Conservation (phyloP, 805 yeast species). For the Kluyveromyces dobzhanskii region DNA sequence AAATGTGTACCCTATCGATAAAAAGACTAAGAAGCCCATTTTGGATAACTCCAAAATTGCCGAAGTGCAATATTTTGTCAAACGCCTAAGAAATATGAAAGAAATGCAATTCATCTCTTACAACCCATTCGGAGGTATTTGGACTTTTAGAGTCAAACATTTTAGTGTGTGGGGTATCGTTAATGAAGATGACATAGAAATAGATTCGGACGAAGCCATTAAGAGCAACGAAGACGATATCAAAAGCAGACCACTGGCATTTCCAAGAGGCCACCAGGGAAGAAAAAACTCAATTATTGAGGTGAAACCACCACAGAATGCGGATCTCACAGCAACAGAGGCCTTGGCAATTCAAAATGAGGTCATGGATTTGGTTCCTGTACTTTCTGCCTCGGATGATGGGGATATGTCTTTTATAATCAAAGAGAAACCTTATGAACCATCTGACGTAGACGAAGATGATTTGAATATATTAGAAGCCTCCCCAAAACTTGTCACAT, state of each 20-base stretch:
- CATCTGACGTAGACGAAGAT: slow-evolving; percentile 40
- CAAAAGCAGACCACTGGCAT: slow-evolving; percentile 5
- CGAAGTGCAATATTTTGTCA: slow-evolving; percentile 41
- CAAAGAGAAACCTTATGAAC: slow-evolving; percentile 63
- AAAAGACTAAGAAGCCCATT: slow-evolving; percentile 20
- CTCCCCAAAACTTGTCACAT: slow-evolving; percentile 39
- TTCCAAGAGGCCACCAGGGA: slow-evolving; percentile 1
- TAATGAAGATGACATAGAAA: slow-evolving; percentile 52
- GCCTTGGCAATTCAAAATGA: neutral
- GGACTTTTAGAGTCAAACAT: slow-evolving; percentile 82
- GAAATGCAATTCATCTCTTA: slow-evolving; percentile 79
- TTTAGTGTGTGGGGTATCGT: slow-evolving; percentile 92
- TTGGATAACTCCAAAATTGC: slow-evolving; percentile 29
- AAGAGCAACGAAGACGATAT: slow-evolving; percentile 8
- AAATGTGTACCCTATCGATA: slow-evolving; percentile 43
- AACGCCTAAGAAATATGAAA: slow-evolving; percentile 40
- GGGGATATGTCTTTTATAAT: slow-evolving; percentile 32
- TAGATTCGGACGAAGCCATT: slow-evolving; percentile 39
- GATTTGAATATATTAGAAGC: slow-evolving; percentile 39
- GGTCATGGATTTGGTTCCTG: neutral
- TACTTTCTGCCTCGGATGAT: slow-evolving; percentile 14
- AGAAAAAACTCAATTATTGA: neutral
- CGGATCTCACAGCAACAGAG: neutral
- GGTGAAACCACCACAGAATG: neutral
- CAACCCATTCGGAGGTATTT: slow-evolving; percentile 63